phyloP scores from a whole-genome alignment of 2,329 filamentous ascomycete genomes.

The Colletotrichum tofieldiae region DNA sequence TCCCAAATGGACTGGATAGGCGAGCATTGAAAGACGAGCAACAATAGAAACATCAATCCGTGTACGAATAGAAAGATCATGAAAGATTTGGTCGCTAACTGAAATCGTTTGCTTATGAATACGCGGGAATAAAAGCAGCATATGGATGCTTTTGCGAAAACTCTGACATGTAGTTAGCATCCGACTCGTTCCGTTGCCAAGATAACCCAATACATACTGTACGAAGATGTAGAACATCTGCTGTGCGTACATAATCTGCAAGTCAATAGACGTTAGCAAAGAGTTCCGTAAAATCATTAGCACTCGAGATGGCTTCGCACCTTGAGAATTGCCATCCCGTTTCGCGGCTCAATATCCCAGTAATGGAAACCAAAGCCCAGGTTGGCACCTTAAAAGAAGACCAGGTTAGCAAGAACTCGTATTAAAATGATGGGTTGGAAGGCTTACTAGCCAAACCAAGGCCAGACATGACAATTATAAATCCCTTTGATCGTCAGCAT shows the following conservation, averaged over 20 bases:
- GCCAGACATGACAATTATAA: slow-evolving; percentile 11
- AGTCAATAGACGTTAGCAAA: neutral
- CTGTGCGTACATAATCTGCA: slow-evolving; percentile 43
- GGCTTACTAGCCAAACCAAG: slow-evolving; percentile 20
- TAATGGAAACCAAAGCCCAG: slow-evolving; percentile 46
- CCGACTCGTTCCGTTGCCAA: too few relatives aligned
- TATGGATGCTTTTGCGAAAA: slow-evolving; percentile 47
- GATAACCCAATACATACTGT: slow-evolving; percentile 21
- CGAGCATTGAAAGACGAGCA: slow-evolving; percentile 45
- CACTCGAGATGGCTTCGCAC: neutral
- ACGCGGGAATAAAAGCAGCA: slow-evolving; percentile 46
- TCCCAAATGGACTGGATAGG: slow-evolving; percentile 44
- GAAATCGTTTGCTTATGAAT: slow-evolving; percentile 40
- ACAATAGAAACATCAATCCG: slow-evolving; percentile 39
- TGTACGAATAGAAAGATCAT: slow-evolving; percentile 38
- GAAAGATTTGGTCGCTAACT: slow-evolving; percentile 8
- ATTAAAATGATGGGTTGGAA: neutral
- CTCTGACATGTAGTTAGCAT: neutral
- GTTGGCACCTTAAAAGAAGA: neutral
- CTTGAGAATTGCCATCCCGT: slow-evolving; percentile 30
- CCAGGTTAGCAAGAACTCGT: neutral
- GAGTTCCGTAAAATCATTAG: too few relatives aligned
- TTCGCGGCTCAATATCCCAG: slow-evolving; percentile 45
- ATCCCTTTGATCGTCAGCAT: slow-evolving; percentile 1
- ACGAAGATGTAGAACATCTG: slow-evolving; percentile 48